Percentiles rank a stretch among this genome's conserved stretches.
These are phyloP conservation scores for Stevia rebaudiana DNA, from an alignment of 140 eudicot species.

Conservation along the genomic window DNA sequence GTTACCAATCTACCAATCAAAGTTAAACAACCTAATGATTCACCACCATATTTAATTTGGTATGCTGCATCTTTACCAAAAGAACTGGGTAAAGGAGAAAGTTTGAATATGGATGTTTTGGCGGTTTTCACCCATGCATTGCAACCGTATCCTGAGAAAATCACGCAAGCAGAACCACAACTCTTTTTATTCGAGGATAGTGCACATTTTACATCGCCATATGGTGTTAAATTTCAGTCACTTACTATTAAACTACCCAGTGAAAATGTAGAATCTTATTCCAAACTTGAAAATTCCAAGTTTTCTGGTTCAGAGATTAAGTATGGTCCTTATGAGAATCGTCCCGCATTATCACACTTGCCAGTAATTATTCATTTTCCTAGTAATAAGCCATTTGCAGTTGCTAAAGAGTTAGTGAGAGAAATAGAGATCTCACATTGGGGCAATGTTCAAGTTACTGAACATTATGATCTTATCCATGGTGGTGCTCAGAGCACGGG, in stretches of 20 bases:
- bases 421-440: slow-evolving; percentile 98
- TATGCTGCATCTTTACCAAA: slow-evolving; percentile 60
- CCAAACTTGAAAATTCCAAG: slow-evolving; percentile 68
- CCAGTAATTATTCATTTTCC: slow-evolving; percentile 66
- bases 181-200: slow-evolving; percentile 71
- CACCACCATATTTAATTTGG: slow-evolving; percentile 65
- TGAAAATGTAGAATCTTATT: slow-evolving; percentile 66
- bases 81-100: slow-evolving; percentile 54
- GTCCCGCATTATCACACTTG: slow-evolving; percentile 55
- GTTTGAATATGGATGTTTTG: slow-evolving; percentile 53
- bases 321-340: slow-evolving; percentile 86
- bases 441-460: slow-evolving; percentile 96
- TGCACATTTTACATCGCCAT: slow-evolving; percentile 72
- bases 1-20: slow-evolving; percentile 42
- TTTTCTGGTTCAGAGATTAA: slow-evolving; percentile 78
- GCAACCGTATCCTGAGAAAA: slow-evolving; percentile 81
- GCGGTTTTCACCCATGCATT: slow-evolving; percentile 60
- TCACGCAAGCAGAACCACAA: slow-evolving; percentile 76
- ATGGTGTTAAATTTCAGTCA: slow-evolving; percentile 62
- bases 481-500: slow-evolving; percentile 87
- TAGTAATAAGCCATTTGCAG: slow-evolving; percentile 60
- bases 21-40: slow-evolving; percentile 44
- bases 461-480: slow-evolving; percentile 75
- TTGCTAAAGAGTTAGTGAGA: slow-evolving; percentile 76
- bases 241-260: slow-evolving; percentile 65